Percentiles rank a stretch among this genome's conserved stretches.
Conservation (phyloP, 2,329 filamentous ascomycete genomes). For the Fusarium anthophilum region DNA sequence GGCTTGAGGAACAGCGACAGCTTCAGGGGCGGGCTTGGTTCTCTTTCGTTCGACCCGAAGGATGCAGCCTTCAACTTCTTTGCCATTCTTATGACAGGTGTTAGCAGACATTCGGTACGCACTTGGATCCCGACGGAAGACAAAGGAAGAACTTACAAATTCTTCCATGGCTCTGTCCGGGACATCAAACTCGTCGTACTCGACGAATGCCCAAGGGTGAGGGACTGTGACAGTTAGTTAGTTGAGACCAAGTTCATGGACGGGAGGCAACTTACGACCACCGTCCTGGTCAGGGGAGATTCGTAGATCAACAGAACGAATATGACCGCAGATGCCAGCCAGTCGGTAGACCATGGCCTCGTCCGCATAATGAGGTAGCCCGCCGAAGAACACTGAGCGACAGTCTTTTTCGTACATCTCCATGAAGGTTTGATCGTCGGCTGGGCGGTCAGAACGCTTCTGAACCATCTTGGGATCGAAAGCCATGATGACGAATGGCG, state of each 20-base stretch:
- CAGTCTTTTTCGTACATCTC: constrained; percentile 54
- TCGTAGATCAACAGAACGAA: constrained; percentile 39
- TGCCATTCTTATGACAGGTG: constrained; percentile 44
- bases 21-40: constrained; percentile 24
- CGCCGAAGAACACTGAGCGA: constrained; percentile 59
- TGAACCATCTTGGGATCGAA: constrained; percentile 15
- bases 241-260: background rate
- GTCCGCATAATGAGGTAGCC: constrained; percentile 51
- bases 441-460: constrained; percentile 4
- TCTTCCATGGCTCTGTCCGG: constrained; percentile 49
- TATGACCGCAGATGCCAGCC: constrained; percentile 50
- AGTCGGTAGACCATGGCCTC: constrained; percentile 50
- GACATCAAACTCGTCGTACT: constrained; percentile 50
- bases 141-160: constrained; percentile 47
- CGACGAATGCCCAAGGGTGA: constrained; percentile 50
- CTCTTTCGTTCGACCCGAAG: constrained; percentile 53
- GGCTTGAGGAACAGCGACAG: background rate
- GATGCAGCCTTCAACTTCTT: constrained; percentile 43
- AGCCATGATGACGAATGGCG: constrained; percentile 12
- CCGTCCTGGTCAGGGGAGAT: background rate
- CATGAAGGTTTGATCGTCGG: constrained; percentile 13
- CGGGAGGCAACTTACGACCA: constrained; percentile 18
- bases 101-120: background rate
- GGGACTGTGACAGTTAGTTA: constrained; percentile 30
- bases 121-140: background rate